phyloP scores from a whole-genome alignment of 2,329 filamentous ascomycete species.

The Talaromyces funiculosus region DNA sequence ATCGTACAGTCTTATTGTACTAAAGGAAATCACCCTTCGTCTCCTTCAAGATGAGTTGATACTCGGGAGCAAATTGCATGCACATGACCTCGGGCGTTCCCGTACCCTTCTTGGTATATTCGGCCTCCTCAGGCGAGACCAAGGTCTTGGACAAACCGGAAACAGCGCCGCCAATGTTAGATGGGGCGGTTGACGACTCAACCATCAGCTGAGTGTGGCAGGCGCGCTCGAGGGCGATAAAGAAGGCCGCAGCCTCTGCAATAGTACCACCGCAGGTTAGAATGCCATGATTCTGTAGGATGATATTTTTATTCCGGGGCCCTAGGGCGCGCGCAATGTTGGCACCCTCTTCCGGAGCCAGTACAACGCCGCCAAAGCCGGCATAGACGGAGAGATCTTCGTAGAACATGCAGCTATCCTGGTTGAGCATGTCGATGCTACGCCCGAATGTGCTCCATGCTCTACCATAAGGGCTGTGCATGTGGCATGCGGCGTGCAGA shows the following conservation, averaged over 20 bases:
- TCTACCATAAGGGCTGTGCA: conserved; percentile 41
- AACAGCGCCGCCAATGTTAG: conserved; percentile 28
- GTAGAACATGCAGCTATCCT: conserved; percentile 28
- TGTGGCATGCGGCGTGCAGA: conserved; percentile 42
- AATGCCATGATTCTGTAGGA: conserved; percentile 34
- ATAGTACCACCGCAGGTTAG: conserved; percentile 62
- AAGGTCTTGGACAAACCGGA: conserved; percentile 47
- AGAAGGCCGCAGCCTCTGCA: conserved; percentile 67
- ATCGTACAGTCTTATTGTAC: background rate
- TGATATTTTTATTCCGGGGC: conserved; percentile 16
- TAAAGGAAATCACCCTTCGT: conserved; percentile 26
- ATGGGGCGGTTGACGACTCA: conserved; percentile 52
- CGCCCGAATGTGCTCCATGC: conserved; percentile 40
- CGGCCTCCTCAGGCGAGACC: conserved; percentile 41
- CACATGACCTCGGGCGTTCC: conserved; percentile 25
- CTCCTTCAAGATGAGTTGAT: conserved; percentile 27
- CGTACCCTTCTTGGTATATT: conserved; percentile 18
- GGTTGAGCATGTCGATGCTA: conserved; percentile 41
- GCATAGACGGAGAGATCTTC: conserved; percentile 31
- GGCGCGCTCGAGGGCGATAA: conserved; percentile 62
- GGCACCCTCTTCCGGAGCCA: conserved; percentile 41
- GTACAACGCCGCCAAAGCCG: conserved; percentile 44
- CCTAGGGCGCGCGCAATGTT: conserved; percentile 35
- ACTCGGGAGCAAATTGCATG: conserved; percentile 34
- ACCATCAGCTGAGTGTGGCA: conserved; percentile 64